Conservation (phyloP, 805 yeast genomes). For the Zygosaccharomyces pseudorouxii region DNA sequence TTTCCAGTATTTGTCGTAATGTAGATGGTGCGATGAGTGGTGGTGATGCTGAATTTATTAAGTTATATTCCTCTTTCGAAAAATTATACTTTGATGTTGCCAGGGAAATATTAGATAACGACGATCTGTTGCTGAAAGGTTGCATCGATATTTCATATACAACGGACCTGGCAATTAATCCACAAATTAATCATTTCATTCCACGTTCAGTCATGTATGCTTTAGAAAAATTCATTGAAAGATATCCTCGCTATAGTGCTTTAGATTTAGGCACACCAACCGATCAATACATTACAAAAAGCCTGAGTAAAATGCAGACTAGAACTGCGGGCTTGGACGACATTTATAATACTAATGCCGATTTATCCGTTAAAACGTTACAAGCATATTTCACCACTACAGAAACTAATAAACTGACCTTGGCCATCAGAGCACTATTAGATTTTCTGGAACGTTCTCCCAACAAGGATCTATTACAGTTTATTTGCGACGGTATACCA, state of each 20-base stretch:
- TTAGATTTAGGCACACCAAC: constrained; percentile 12
- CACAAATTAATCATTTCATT: constrained; percentile 27
- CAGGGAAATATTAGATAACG: constrained; percentile 24
- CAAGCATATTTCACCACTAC: constrained; percentile 59
- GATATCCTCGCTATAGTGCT: constrained; percentile 22
- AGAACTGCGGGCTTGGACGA: constrained; percentile 27
- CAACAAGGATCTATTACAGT: constrained; percentile 46
- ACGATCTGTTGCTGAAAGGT: constrained; percentile 30
- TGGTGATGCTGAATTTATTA: constrained; percentile 58
- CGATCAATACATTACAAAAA: constrained; percentile 19
- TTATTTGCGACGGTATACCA: constrained; percentile 72
- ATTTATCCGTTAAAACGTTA: constrained; percentile 41
- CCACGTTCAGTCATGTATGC: constrained; percentile 24
- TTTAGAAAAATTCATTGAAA: constrained; percentile 27
- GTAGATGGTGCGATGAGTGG: constrained; percentile 60
- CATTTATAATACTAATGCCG: constrained; percentile 24
- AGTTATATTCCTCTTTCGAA: constrained; percentile 40
- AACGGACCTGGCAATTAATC: constrained; percentile 27
- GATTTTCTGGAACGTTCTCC: constrained; percentile 39
- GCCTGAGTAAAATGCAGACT: constrained; percentile 33
- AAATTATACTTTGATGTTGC: constrained; percentile 30
- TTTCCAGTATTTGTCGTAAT: constrained; percentile 43
- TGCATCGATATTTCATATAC: constrained; percentile 32
- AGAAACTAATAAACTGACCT: constrained; percentile 54
- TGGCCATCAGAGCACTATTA: constrained; percentile 51